These are phyloP conservation scores for Auxenochlorella protothecoides DNA, from an alignment of 139 green algal species.

Conservation along the genomic window DNA sequence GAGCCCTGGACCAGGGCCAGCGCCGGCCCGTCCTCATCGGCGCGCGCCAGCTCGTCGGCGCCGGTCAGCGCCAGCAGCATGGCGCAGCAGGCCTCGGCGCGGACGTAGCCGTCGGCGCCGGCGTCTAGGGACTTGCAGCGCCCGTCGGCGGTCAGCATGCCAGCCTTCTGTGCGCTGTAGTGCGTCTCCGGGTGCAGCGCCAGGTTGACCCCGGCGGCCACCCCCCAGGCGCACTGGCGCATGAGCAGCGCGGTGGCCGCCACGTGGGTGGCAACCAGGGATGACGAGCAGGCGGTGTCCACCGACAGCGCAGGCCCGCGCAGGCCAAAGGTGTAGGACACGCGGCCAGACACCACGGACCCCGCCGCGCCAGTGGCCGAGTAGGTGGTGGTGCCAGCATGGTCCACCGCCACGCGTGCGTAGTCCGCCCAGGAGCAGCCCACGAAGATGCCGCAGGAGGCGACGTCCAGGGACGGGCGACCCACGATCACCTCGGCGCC, in stretches of 20 bases:
- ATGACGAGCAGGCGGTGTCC: slow-evolving; percentile 55
- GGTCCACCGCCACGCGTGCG: no score
- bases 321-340: slow-evolving; percentile 50
- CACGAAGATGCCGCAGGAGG: no score
- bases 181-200: slow-evolving; percentile 28
- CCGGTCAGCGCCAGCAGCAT: slow-evolving; percentile 16
- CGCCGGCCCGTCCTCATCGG: background rate
- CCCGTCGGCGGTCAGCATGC: slow-evolving; percentile 28
- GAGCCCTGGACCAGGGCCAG: slow-evolving; percentile 18
- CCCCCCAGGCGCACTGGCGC: slow-evolving; percentile 19
- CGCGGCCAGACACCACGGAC: slow-evolving; percentile 33
- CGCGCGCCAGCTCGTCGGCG: background rate
- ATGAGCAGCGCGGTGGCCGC: slow-evolving; percentile 5
- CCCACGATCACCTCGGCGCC: background rate
- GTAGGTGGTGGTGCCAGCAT: slow-evolving; percentile 12
- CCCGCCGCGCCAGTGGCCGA: slow-evolving; percentile 29
- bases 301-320: slow-evolving; percentile 29
- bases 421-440: no score
- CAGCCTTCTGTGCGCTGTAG: slow-evolving; percentile 30
- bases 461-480: no score
- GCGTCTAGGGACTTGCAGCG: slow-evolving; percentile 48
- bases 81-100: slow-evolving; percentile 40
- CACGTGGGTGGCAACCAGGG: slow-evolving; percentile 24
- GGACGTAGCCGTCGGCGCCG: slow-evolving; percentile 41
- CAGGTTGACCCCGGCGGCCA: slow-evolving; percentile 29